Evolutionary conservation across 306 rosid genomes (phyloP).

Genomic region (Vigna nakashimae): DNA sequence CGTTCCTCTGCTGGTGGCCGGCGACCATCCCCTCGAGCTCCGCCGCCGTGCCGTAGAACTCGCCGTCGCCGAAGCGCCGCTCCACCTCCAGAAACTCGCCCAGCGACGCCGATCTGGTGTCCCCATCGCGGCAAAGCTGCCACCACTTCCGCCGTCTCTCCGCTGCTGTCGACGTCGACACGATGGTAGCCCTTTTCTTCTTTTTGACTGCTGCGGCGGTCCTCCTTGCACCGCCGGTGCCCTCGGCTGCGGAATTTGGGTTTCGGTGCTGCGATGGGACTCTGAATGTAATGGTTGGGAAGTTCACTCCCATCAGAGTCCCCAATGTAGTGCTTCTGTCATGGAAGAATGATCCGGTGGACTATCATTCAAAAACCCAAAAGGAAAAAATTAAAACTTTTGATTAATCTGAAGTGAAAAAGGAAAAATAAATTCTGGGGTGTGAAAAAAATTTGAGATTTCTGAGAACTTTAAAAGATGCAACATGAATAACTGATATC

Average conservation of each 20-base stretch:
- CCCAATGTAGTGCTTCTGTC: constrained; percentile 96
- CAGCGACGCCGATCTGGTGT: constrained; percentile 71
- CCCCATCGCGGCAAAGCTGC: constrained; percentile 84
- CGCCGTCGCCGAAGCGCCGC: constrained; percentile 82
- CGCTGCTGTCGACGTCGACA: constrained; percentile 35
- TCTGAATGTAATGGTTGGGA: constrained; percentile 84
- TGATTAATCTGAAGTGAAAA: neutral
- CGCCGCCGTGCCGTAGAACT: constrained; percentile 80
- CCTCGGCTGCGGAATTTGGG: constrained; percentile 38
- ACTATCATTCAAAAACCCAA: constrained; percentile 53
- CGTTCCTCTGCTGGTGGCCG: constrained; percentile 55
- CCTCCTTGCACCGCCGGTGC: constrained; percentile 41
- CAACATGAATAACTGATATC: neutral
- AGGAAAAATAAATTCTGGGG: constrained; percentile 34
- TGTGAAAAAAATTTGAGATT: constrained; percentile 2
- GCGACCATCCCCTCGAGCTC: constrained; percentile 82
- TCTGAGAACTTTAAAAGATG: neutral
- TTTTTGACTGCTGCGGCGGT: constrained; percentile 52
- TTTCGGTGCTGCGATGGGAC: constrained; percentile 81
- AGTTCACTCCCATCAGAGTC: constrained; percentile 94
- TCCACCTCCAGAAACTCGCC: constrained; percentile 95
- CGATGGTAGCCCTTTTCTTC: constrained; percentile 44
- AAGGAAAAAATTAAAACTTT: neutral
- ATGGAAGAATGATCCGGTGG: constrained; percentile 97
- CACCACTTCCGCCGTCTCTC: constrained; percentile 88